A percentile compares a stretch with the other conserved stretches of the same genome.
Conservation (phyloP, 352 stramenopile species). For the Globisporangium carolinianum region DNA sequence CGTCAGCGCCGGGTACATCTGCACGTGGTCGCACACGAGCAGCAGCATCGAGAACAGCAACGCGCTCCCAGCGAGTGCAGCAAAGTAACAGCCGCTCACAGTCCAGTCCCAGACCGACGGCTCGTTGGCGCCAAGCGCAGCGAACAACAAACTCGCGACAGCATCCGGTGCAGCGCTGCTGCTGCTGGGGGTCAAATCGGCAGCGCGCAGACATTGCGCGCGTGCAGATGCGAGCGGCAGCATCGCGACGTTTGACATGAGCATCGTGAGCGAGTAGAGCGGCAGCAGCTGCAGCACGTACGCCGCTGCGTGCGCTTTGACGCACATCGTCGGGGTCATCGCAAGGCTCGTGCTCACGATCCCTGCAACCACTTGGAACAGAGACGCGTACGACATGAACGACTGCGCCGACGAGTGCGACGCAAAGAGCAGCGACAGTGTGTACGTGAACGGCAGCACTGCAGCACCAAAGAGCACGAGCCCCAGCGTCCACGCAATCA, state of each 20-base stretch:
- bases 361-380: slow-evolving; percentile 18
- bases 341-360: slow-evolving; percentile 25
- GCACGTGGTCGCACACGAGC: slow-evolving; percentile 44
- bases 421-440: slow-evolving; percentile 47
- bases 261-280: slow-evolving; percentile 46
- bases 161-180: not conserved
- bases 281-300: slow-evolving; percentile 39
- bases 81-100: slow-evolving; percentile 32
- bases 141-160: slow-evolving; percentile 13
- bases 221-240: slow-evolving; percentile 25
- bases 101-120: slow-evolving; percentile 46
- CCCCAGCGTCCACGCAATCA: slow-evolving; percentile 27
- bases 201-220: slow-evolving; percentile 28
- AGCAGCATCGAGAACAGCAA: slow-evolving; percentile 47
- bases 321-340: slow-evolving; percentile 42
- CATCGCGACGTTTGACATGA: slow-evolving; percentile 36
- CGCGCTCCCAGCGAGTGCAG: slow-evolving; percentile 31
- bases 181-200: not conserved
- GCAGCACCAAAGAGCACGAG: slow-evolving; percentile 54
- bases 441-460: slow-evolving; percentile 54
- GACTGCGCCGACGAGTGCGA: slow-evolving; percentile 40
- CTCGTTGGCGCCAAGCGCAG: slow-evolving; percentile 14
- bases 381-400: slow-evolving; percentile 56
- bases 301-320: slow-evolving; percentile 27
- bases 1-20: slow-evolving; percentile 71